phyloP scores from a whole-genome alignment of 164 flowering plant species.

The Saururus chinensis region DNA sequence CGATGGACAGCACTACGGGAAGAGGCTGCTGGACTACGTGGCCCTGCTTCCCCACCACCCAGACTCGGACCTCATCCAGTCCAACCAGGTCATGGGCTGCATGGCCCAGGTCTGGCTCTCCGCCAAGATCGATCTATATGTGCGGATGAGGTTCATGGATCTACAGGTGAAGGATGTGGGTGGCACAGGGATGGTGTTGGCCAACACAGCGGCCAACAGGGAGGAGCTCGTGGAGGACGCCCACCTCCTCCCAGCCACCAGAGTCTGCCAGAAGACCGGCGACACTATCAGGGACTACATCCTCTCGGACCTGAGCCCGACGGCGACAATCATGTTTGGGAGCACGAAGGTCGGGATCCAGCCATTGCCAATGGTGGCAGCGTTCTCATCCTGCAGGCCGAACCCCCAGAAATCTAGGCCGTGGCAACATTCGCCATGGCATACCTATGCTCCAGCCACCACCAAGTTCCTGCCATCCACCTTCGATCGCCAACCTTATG shows the following conservation, averaged over 20 bases:
- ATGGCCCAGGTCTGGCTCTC: slow-evolving; percentile 83
- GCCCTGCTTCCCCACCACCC: slow-evolving; percentile 30
- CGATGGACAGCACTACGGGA: too few relatives aligned
- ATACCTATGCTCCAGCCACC: too few relatives aligned
- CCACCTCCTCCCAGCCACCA: slow-evolving; percentile 56
- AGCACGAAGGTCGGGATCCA: slow-evolving; percentile 50
- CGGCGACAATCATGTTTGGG: slow-evolving; percentile 37
- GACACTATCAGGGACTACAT: slow-evolving; percentile 47
- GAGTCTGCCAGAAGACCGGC: slow-evolving; percentile 47
- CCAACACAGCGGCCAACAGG: slow-evolving; percentile 52
- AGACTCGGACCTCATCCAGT: slow-evolving; percentile 25
- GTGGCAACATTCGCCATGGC: too few relatives aligned
- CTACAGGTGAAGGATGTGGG: slow-evolving; percentile 74
- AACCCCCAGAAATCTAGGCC: too few relatives aligned
- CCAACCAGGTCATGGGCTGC: slow-evolving; percentile 83
- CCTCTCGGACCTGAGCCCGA: slow-evolving; percentile 37
- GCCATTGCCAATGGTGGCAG: slow-evolving; percentile 73
- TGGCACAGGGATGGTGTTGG: slow-evolving; percentile 73
- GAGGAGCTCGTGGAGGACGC: slow-evolving; percentile 79
- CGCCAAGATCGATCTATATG: slow-evolving; percentile 33
- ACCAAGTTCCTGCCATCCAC: too few relatives aligned
- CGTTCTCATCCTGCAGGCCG: slow-evolving; percentile 81
- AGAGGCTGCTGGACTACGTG: too few relatives aligned
- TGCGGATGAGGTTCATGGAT: slow-evolving; percentile 53
- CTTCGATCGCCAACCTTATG: too few relatives aligned